These are phyloP conservation scores for Allium sativum DNA, from an alignment of 106 monocot genomes.

Conservation along the genomic window DNA sequence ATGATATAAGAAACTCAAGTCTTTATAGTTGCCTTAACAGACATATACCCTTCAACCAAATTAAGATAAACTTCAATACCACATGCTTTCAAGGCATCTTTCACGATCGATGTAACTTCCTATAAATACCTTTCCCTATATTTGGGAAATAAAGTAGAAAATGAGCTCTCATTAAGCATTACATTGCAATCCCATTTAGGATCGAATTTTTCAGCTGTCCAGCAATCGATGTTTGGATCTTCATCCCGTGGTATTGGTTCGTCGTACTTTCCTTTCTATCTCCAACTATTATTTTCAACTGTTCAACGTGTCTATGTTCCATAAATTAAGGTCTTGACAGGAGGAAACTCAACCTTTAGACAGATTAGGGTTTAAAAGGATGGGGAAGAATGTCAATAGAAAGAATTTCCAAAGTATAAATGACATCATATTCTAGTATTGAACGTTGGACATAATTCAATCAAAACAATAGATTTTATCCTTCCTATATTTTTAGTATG, in stretches of 20 bases:
- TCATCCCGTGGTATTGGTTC: constrained; percentile 99
- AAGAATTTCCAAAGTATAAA: no score
- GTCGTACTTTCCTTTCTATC: constrained; percentile 96
- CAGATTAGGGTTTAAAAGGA: no score
- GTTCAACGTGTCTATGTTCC: no score
- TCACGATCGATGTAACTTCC: constrained; percentile 78
- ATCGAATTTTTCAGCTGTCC: constrained; percentile 93
- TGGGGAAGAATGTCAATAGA: no score
- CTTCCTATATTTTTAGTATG: no score
- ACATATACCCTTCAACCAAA: constrained; percentile 94
- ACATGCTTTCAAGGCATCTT: constrained; percentile 61
- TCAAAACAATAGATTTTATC: no score
- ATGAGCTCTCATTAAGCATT: constrained; percentile 93
- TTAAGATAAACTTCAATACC: constrained; percentile 79
- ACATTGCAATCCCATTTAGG: constrained; percentile 85
- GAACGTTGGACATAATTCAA: no score
- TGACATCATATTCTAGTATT: no score
- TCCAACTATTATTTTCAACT: no score
- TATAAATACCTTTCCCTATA: constrained; percentile 98
- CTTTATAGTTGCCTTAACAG: constrained; percentile 86
- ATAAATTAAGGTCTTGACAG: no score
- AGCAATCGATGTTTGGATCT: constrained; percentile 90
- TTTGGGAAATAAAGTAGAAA: constrained; percentile 86
- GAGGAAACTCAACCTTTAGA: no score
- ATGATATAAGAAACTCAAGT: constrained; percentile 87